Evolutionary conservation across 805 yeast genomes (phyloP).

Genomic region (Candida loeiensis): DNA sequence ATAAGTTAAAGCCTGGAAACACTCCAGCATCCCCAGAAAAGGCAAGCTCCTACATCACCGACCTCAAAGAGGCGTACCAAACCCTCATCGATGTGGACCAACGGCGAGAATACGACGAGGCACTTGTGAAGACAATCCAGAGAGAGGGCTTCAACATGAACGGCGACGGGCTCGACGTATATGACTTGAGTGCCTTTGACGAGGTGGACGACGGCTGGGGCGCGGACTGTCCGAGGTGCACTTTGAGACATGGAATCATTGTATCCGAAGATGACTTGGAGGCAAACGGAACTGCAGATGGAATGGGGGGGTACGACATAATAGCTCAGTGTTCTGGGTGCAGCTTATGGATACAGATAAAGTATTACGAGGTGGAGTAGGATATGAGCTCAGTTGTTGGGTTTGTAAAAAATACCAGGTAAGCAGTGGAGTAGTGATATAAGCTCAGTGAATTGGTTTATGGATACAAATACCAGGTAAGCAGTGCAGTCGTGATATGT

Average conservation of each 20-base stretch:
- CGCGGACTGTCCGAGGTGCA: conserved; percentile 68
- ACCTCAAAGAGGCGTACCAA: conserved; percentile 62
- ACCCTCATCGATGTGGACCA: conserved; percentile 40
- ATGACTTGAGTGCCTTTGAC: conserved; percentile 60
- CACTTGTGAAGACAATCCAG: conserved; percentile 31
- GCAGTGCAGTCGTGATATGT: too few species aligned
- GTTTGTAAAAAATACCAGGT: neutral
- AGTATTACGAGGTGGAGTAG: conserved; percentile 50
- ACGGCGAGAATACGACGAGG: conserved; percentile 52
- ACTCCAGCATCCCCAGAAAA: too few species aligned
- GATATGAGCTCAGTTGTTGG: neutral
- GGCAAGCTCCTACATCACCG: too few species aligned
- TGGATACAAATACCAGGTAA: too few species aligned
- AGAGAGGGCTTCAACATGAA: conserved; percentile 37
- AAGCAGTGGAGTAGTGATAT: too few species aligned
- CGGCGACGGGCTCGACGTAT: conserved; percentile 70
- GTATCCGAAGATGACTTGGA: conserved; percentile 62
- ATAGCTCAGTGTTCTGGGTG: conserved; percentile 80
- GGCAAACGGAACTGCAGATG: conserved; percentile 48
- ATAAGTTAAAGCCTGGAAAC: conserved; percentile 43
- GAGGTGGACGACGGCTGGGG: conserved; percentile 40
- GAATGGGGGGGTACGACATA: conserved; percentile 55
- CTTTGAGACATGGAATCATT: conserved; percentile 47
- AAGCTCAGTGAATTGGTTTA: too few species aligned
- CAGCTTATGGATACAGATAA: conserved; percentile 80